Evolutionary conservation across 1,284 basidiomycete genomes (phyloP).

Genomic region (Pyrrhoderma noxium): DNA sequence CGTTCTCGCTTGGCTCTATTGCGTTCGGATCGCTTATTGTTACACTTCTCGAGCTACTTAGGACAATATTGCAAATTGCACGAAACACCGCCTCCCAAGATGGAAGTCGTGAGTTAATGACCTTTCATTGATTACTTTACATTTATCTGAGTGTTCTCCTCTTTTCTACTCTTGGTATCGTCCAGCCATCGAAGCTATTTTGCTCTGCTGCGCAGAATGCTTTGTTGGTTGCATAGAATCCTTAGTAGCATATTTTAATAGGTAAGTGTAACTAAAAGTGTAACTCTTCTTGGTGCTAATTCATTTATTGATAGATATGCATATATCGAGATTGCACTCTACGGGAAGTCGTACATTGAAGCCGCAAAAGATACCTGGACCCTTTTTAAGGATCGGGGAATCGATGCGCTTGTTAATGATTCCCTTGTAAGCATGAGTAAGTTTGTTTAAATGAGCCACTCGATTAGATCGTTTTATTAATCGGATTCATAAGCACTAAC

Average conservation of each 20-base stretch:
- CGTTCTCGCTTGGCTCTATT: slow-evolving; percentile 81
- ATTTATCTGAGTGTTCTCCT: no score
- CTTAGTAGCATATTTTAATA: slow-evolving; percentile 78
- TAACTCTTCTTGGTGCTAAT: not conserved
- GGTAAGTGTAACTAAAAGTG: slow-evolving; percentile 33
- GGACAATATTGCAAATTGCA: slow-evolving; percentile 57
- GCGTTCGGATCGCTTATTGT: slow-evolving; percentile 88
- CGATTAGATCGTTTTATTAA: not conserved
- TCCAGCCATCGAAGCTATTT: slow-evolving; percentile 58
- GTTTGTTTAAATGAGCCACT: slow-evolving; percentile 24
- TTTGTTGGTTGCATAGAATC: slow-evolving; percentile 69
- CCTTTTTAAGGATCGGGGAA: slow-evolving; percentile 78
- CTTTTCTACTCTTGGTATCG: not conserved
- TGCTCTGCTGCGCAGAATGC: slow-evolving; percentile 79
- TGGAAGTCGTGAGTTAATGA: slow-evolving; percentile 56
- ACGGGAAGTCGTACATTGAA: slow-evolving; percentile 78
- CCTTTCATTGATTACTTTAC: not conserved
- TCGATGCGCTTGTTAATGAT: slow-evolving; percentile 83
- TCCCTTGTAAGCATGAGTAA: slow-evolving; percentile 74
- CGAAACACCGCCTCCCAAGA: slow-evolving; percentile 61
- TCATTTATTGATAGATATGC: slow-evolving; percentile 46
- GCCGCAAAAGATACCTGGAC: slow-evolving; percentile 92
- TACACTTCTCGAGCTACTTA: slow-evolving; percentile 73
- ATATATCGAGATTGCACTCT: slow-evolving; percentile 82
- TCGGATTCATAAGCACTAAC: slow-evolving; percentile 40